Base-by-base conservation (phyloP, 2,329 filamentous ascomycete species). In the Teratosphaeria viscida region DNA sequence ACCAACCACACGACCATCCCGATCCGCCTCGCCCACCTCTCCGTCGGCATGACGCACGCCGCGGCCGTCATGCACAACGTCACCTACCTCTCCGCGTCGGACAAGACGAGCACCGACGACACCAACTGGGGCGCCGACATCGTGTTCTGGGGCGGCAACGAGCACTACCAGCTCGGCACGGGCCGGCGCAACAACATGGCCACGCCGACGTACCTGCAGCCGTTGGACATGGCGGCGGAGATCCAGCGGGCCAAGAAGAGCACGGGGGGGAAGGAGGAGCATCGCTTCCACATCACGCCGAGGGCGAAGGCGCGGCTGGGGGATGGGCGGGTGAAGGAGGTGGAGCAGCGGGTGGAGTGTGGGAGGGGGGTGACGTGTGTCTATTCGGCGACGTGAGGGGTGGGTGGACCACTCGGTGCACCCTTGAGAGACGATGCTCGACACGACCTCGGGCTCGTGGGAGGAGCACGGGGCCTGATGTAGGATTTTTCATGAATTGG, bases 61-160 rank as follows among this genome's bases (percentile, higher is more conserved):
- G 84, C 89, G 0, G 92, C 90, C 1, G 81, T 94, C 10, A 86
- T 97, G 84, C 82, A 85, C 69, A 96, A 96, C 70, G 82, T 88
- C 34, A 80, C 91, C 5, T 70, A 71, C 60, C 64, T 66, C 35
- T 76, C 79, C 16, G 81, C 85, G 1, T 76, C 80, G 2, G 72
- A 67, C 62, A 75, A 71, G 58, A 74, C 62, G 67, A 66, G 73
- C 16, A 80, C 81, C 1, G 87, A 89, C 64, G 88, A 91, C 68
- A 90, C 86, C 1, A 92, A 94, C 71, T 96, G 86, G 84, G 94
- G 94, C 55, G 85, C 88, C 4, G 94, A 97, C 71, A 86, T 92
- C 34, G 73, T 97, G 1, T 95, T 90, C 79, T 99, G 92, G 90
- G 94, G 94, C 62, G 90, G 90, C 57, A 99, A 97, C 69, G 92